Evolutionary conservation across 768 basidiomycete species (phyloP).

Genomic region (Atractiella rhizophila): DNA sequence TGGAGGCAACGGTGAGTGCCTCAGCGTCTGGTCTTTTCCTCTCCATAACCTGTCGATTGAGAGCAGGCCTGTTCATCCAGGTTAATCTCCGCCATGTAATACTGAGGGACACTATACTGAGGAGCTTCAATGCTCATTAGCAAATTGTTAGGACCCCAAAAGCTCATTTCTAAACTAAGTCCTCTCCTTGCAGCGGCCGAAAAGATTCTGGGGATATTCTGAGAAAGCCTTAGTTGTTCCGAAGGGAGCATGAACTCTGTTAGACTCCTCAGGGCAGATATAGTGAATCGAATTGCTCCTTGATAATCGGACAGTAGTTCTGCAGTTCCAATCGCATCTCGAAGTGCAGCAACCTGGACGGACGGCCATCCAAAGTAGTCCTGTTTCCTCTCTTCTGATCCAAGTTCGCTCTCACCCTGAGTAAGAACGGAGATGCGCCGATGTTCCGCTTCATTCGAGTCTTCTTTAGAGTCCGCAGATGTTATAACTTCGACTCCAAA

Average conservation of each 20-base stretch:
- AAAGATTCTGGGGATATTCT: constrained; percentile 21
- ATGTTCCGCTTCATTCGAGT: background rate
- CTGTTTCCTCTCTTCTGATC: constrained; percentile 1
- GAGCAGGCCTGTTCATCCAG: background rate
- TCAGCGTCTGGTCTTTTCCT: background rate
- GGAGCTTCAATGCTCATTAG: constrained; percentile 51
- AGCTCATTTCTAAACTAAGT: constrained; percentile 34
- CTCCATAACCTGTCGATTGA: background rate
- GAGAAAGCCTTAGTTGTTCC: constrained; percentile 36
- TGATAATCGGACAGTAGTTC: constrained; percentile 37
- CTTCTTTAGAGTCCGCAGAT: background rate
- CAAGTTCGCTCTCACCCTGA: constrained; percentile 1
- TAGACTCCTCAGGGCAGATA: constrained; percentile 57
- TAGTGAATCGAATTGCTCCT: constrained; percentile 61
- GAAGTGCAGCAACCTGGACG: constrained; percentile 71
- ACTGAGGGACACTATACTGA: constrained; percentile 31
- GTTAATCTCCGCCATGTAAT: background rate
- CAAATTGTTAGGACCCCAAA: constrained; percentile 57
- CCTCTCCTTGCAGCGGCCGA: constrained; percentile 49
- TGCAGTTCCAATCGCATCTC: constrained; percentile 52
- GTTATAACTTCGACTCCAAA: constrained; percentile 50
- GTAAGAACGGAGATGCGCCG: constrained; percentile 4
- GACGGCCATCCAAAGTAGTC: constrained; percentile 68
- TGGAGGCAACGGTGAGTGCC: background rate
- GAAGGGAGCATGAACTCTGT: constrained; percentile 39